A percentile compares a stretch with the other conserved stretches of the same genome.
These are phyloP conservation scores for Vaccinium darrowii DNA, from an alignment of 148 eudicot genomes.

Conservation along the genomic window DNA sequence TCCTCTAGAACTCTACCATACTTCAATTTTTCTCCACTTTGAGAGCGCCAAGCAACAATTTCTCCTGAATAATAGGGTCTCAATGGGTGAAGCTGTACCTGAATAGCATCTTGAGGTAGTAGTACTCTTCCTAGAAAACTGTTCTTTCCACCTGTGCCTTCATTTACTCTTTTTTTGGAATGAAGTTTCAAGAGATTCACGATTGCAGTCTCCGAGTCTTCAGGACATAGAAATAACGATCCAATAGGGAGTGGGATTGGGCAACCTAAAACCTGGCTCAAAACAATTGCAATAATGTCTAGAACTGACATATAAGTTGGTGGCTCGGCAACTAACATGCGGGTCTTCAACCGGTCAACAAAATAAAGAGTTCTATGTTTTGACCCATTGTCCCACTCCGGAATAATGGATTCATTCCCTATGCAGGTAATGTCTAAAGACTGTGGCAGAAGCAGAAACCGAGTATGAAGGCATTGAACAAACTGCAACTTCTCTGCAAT, in stretches of 20 bases:
- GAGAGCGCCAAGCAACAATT: constrained; percentile 92
- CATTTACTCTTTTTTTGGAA: constrained; percentile 44
- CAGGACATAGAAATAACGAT: constrained; percentile 76
- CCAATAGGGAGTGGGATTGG: constrained; percentile 74
- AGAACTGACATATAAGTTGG: constrained; percentile 71
- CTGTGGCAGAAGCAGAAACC: constrained; percentile 74
- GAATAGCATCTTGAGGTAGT: constrained; percentile 82
- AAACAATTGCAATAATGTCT: constrained; percentile 66
- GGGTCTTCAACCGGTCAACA: constrained; percentile 49
- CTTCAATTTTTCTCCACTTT: constrained; percentile 88
- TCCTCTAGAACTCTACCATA: constrained; percentile 91
- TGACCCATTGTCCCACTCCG: constrained; percentile 63
- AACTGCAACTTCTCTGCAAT: constrained; percentile 73
- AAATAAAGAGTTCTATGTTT: constrained; percentile 72
- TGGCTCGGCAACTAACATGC: constrained; percentile 76
- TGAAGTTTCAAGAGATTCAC: constrained; percentile 65
- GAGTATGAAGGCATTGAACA: constrained; percentile 71
- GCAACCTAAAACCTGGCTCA: constrained; percentile 73
- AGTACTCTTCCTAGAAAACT: constrained; percentile 68
- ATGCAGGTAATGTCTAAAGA: constrained; percentile 67
- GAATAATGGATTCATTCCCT: constrained; percentile 52
- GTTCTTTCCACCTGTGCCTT: constrained; percentile 36
- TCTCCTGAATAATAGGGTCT: constrained; percentile 95
- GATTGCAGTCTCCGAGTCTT: constrained; percentile 63
- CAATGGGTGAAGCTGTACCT: constrained; percentile 91